These are phyloP conservation scores for Marasmius sp. DNA, from an alignment of 1,284 basidiomycete species.

Conservation along the genomic window DNA sequence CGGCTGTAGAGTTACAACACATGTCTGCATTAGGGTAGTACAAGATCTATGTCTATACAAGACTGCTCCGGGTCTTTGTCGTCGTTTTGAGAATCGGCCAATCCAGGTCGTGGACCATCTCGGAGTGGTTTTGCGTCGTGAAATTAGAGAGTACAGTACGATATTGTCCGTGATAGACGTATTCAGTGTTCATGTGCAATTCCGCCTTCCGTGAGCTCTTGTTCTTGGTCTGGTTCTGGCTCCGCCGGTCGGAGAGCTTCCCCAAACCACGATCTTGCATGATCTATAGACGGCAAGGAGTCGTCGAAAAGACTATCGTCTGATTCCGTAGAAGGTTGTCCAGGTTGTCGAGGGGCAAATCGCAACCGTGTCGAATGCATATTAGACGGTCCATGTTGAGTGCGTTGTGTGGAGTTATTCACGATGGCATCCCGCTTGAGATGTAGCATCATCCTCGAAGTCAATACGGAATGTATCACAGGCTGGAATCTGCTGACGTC, in stretches of 20 bases:
- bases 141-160: no score
- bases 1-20: no score
- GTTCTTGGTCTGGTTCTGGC: background rate
- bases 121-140: no score
- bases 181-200: no score
- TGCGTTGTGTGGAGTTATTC: background rate
- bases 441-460: slow-evolving; percentile 1
- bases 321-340: background rate
- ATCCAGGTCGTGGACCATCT: no score
- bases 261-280: background rate
- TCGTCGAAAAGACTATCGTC: background rate
- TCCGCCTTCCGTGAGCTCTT: no score
- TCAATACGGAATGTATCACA: background rate
- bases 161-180: no score
- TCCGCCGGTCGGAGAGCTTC: background rate
- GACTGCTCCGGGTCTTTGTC: no score
- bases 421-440: background rate
- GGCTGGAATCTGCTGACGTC: background rate
- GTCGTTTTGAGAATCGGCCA: no score
- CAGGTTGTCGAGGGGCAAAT: background rate
- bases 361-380: background rate
- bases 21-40: no score
- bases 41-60: no score
- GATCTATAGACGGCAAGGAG: background rate
- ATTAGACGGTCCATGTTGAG: background rate